Evolutionary conservation across 2,329 filamentous ascomycete species (phyloP), one percentile per base, ranked within the genome.

Genomic region (Ramularia endophylla): DNA sequence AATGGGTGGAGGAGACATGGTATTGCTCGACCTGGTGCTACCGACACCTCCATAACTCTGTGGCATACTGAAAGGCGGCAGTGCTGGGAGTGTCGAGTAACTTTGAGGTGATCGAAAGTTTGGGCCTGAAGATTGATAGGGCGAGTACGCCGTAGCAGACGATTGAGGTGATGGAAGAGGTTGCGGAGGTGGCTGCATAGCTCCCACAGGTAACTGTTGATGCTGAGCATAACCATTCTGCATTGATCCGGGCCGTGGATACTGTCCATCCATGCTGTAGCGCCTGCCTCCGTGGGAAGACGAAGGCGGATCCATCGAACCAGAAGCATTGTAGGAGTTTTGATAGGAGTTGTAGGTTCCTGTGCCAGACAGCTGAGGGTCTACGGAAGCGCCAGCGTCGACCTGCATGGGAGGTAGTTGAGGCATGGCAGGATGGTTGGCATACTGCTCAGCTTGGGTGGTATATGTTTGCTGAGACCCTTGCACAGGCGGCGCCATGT

Each of bases 161-260:
- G 42, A 33, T 17, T 48, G 48, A 13, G 56, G 41, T 8, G 53
- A 48, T 3, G 51, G 43, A 2, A 55, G 15, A 27, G 56, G 49
- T 8, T 56, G 51, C 8, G 56, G 49, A 8, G 57, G 51, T 11
- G 54, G 50, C 28, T 58, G 57, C 54, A 61, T 58, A n/a, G 53
- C 40, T 20, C 46, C 49, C 11, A 46, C 19, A 9, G 41, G 29
- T 15, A 52, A 17, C 9, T 37, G 20, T 37, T 46, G 47, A 44
- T 43, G 17, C 16, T 41, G 41, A 8, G 19, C 15, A 33, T 49
- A 52, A 11, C 48, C 47, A 25, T 44, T 46, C 3, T 38, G 39
- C 35, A 51, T 38, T 7, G 46, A 27, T 8, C 19, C 27, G 8
- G 54, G 44, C 9, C 50, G 36, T 8, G 38, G 29, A 25, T 47